Percentiles rank a stretch among this genome's conserved stretches.
These are phyloP conservation scores for Colletotrichum chrysophilum DNA, from an alignment of 2,329 filamentous ascomycete genomes.

Conservation along the genomic window DNA sequence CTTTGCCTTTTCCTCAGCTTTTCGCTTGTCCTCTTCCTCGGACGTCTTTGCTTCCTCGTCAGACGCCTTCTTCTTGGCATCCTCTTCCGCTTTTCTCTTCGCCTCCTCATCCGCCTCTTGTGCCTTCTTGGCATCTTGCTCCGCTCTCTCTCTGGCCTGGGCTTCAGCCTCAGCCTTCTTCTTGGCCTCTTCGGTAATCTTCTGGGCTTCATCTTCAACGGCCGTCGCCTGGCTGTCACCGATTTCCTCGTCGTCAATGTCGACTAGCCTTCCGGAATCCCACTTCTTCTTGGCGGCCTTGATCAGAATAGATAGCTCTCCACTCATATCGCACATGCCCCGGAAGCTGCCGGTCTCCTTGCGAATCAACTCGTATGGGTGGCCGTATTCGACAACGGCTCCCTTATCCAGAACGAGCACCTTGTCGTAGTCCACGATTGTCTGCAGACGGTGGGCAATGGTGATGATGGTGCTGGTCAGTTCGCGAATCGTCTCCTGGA, in stretches of 20 bases:
- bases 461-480: constrained; percentile 93
- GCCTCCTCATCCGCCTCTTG: constrained; percentile 1
- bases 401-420: constrained; percentile 94
- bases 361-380: constrained; percentile 81
- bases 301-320: constrained; percentile 56
- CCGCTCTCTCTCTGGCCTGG: not conserved
- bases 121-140: constrained; percentile 7
- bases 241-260: constrained; percentile 27
- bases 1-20: constrained; percentile 5
- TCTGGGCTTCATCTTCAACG: not conserved
- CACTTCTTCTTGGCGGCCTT: constrained; percentile 62
- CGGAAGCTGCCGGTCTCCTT: constrained; percentile 70
- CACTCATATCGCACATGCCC: constrained; percentile 70
- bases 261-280: constrained; percentile 43
- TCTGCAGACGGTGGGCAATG: constrained; percentile 93
- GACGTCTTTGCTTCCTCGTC: not conserved
- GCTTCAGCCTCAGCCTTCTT: not conserved
- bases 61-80: not conserved
- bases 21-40: not conserved
- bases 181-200: not conserved
- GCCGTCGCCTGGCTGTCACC: not conserved
- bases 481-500: constrained; percentile 95
- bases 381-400: constrained; percentile 84
- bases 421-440: constrained; percentile 98
- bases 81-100: constrained; percentile 7